These are phyloP conservation scores for Starmerella khaoyaiensis DNA, from an alignment of 805 yeast genomes.

Conservation along the genomic window DNA sequence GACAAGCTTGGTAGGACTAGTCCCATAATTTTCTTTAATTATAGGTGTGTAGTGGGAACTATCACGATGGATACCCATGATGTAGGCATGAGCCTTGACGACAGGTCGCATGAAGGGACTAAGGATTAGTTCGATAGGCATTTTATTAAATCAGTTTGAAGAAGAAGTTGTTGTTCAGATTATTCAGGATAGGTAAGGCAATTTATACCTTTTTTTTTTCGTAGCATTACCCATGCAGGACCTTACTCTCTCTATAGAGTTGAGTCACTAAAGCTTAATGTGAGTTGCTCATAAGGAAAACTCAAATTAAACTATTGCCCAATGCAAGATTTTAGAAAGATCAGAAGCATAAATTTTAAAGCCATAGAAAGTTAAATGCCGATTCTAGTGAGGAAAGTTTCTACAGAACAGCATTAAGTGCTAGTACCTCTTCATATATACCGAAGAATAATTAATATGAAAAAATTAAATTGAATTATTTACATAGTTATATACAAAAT, in stretches of 20 bases:
- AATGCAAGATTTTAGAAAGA: background rate
- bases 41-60: conserved; percentile 45
- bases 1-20: conserved; percentile 29
- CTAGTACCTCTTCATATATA: no score
- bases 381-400: no score
- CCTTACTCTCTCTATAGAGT: no score
- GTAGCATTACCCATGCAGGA: no score
- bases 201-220: no score
- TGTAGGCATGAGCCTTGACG: conserved; percentile 40
- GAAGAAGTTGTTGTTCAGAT: no score
- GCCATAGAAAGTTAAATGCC: background rate
- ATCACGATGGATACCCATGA: conserved; percentile 45
- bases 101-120: conserved; percentile 50
- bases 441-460: no score
- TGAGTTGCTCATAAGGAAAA: background rate
- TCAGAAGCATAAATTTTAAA: background rate
- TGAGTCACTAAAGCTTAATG: background rate
- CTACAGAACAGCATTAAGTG: no score
- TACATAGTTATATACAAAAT: no score
- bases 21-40: conserved; percentile 34
- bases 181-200: no score
- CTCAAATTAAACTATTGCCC: background rate
- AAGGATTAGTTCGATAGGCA: conserved; percentile 49
- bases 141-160: conserved; percentile 23
- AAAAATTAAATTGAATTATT: no score